Conservation (phyloP, 305 asterid genomes). For the Fraxinus greggii region DNA sequence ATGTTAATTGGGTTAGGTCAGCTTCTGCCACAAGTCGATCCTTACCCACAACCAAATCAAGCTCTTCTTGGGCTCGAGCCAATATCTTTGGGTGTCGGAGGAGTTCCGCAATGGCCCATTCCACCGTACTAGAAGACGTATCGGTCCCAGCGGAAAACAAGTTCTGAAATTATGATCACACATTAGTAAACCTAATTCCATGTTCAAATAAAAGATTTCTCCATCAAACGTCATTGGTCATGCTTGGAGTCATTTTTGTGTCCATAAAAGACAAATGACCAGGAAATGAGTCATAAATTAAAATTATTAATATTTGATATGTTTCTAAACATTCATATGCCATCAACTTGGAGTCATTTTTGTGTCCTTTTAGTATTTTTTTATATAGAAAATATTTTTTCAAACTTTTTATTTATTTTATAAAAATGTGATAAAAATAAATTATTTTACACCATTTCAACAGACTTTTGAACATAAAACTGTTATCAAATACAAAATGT, state of each 20-base stretch:
- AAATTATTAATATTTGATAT: neutral
- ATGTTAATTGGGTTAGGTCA: conserved; percentile 46
- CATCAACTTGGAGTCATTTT: neutral
- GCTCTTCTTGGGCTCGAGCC: conserved; percentile 48
- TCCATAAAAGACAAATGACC: too few relatives aligned
- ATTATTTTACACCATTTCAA: too few relatives aligned
- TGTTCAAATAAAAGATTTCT: neutral
- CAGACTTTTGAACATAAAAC: too few relatives aligned
- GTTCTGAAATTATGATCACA: conserved; percentile 36
- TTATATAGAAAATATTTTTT: neutral
- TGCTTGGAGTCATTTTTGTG: too few relatives aligned
- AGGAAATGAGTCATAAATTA: neutral
- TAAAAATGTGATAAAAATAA: too few relatives aligned
- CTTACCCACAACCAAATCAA: conserved; percentile 52
- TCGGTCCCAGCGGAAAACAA: conserved; percentile 70
- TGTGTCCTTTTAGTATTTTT: neutral
- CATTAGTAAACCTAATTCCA: neutral
- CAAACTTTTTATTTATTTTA: too few relatives aligned
- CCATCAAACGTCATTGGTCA: neutral
- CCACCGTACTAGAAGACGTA: conserved; percentile 73
- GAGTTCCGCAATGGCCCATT: conserved; percentile 79
- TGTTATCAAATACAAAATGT: too few relatives aligned
- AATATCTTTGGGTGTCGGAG: conserved; percentile 50
- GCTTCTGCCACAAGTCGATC: conserved; percentile 47
- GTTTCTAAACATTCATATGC: neutral